Evolutionary conservation across 495 filamentous ascomycete species (phyloP), one percentile per base, ranked within the genome.

Genomic region (Penicilliopsis zonata): DNA sequence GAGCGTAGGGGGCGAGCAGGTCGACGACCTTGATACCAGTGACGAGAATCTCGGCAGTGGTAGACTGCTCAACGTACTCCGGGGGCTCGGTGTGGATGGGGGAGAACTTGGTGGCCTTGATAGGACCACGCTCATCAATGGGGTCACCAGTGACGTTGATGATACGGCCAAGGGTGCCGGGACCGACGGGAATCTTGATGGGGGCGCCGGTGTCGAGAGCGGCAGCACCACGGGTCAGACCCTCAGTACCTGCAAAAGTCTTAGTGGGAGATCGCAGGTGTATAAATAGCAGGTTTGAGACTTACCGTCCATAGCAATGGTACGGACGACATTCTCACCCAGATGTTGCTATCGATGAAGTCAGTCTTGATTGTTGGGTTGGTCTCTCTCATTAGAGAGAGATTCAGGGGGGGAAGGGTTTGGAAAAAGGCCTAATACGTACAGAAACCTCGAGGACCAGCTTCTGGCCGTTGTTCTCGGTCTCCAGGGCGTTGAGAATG

Each of bases 21-120:
- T 98, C 90, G 63, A 98, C 90, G 61, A 98, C 90, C 79, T 98
- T 98, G 77, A 98, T 98, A 77, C 90, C 90, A 47, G 90, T 98
- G 50, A 94, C 80, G 43, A 98, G 75, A 65, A 98, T 79, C 67
- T 98, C 90, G 45, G 92, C 90, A 42, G 72, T 67, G 47, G 90
- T 98, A 37, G 90, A 86, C 74, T 98, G 90, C 44, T 96, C 92
- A 43, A 73, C 68, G 72, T 96, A 98, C 42, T 53, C 57, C 31
- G 90, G 90, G 40, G 90, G 74, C 34, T 98, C 90, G 53, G 83
- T 77, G 76, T 98, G 90, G 52, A 98, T 98, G 42, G 90, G 84
- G 20, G 74, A 63, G 55, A 61, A 70, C 76, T 88, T 87, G 60
- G 72, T 72, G 50, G 77, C 69, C 76, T 95, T 94, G 75, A 98